A percentile compares a stretch with the other conserved stretches of the same genome.
These are phyloP conservation scores for Begonia loranthoides DNA, from an alignment of 306 rosid species.

Conservation along the genomic window DNA sequence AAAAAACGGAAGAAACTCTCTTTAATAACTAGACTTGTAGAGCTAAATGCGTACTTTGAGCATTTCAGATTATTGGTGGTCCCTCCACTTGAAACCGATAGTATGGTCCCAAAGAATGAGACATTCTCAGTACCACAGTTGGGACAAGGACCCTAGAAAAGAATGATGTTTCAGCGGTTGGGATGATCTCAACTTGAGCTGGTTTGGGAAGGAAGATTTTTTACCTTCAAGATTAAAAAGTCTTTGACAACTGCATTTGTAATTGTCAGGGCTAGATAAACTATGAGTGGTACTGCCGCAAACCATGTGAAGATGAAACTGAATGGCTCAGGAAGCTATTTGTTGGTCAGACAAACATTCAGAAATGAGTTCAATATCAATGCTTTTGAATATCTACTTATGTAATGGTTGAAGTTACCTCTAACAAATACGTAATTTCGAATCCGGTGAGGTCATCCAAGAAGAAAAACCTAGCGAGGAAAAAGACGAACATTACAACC, in stretches of 20 bases:
- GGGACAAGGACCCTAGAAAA: constrained; percentile 77
- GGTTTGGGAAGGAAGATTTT: neutral
- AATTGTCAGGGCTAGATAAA: constrained; percentile 60
- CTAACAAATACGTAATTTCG: constrained; percentile 64
- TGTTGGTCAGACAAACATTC: neutral
- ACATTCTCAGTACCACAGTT: constrained; percentile 88
- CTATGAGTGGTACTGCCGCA: constrained; percentile 81
- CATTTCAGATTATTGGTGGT: constrained; percentile 62
- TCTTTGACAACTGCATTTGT: constrained; percentile 73
- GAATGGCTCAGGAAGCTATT: constrained; percentile 92
- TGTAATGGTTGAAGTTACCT: constrained; percentile 23
- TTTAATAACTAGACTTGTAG: too few relatives aligned
- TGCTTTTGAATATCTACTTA: too few relatives aligned
- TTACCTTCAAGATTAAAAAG: constrained; percentile 81
- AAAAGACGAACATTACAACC: constrained; percentile 1
- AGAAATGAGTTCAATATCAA: neutral
- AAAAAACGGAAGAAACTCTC: constrained; percentile 1
- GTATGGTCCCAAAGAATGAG: constrained; percentile 87
- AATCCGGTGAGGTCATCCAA: constrained; percentile 86
- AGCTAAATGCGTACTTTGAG: constrained; percentile 43
- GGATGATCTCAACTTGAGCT: too few relatives aligned
- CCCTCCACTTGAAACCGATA: constrained; percentile 75
- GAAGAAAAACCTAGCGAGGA: constrained; percentile 68
- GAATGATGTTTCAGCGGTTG: neutral
- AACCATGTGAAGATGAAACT: constrained; percentile 96